Base-by-base conservation (phyloP, 1,284 basidiomycete genomes). In the Ceratobasidium sp. region DNA sequence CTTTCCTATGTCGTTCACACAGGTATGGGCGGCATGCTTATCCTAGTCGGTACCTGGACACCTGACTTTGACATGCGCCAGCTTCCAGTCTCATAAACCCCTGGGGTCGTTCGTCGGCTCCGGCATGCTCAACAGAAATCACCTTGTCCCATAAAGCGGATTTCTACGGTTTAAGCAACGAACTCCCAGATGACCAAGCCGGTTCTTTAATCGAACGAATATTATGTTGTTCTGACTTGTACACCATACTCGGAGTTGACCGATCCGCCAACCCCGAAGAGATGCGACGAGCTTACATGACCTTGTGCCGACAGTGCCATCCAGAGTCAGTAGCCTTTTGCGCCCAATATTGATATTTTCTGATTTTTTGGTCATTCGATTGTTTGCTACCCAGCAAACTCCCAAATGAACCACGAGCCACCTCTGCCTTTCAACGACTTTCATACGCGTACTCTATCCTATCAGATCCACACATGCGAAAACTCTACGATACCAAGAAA, bases 361-460 rank as follows among this genome's bases (percentile, higher is more conserved):
- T 32, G 28, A 32, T 32, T 32, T 32, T 53, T n/a, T n/a, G n/a
- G n/a, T n/a, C 14, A 41, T 12, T 43, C 58, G 12, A 8, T 21
- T 71, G 12, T 14, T 30, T 71, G 53, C 62, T 16, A 46, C 21
- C 21, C 76, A 94, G 92, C 79, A 95, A 94, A 84, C 93, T 92
- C 75, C 92, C 91, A 8, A 83, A 87, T 76, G 90, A 91, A 77
- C 87, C 90, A 61, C 76, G 78, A 18, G 91, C 92, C 16, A 94
- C 92, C 0, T 83, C 87, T 26, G 93, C 93, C 0, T 95, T 95
- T 78, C 93, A 94, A 79, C 92, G 91, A 77, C 89, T 95, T 0
- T 89, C 91, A 5, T 87, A 93, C 26, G 93, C 93, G 0, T 94
- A 94, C 77, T 86, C 92, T 76, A 87, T 93, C 1, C 86, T 95